These are phyloP conservation scores for Coniochaeta sp. DNA, from an alignment of 2,329 filamentous ascomycete genomes.

Conservation along the genomic window DNA sequence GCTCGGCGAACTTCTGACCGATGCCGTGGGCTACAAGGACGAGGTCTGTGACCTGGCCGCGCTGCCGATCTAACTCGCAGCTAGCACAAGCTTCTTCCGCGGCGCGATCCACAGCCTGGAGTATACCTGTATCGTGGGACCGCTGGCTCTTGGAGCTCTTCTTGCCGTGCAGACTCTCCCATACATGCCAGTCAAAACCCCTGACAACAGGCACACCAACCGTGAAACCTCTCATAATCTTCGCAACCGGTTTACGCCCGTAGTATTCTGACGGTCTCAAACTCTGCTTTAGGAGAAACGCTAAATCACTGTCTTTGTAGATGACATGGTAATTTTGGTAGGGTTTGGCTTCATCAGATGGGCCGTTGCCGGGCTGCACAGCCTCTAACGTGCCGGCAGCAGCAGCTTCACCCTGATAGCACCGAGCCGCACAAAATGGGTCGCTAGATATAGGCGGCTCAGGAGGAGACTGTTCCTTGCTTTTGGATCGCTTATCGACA, in stretches of 20 bases:
- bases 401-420: slow-evolving; percentile 51
- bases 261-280: slow-evolving; percentile 81
- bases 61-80: slow-evolving; percentile 55
- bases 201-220: slow-evolving; percentile 84
- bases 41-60: slow-evolving; percentile 72
- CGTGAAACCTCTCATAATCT: slow-evolving; percentile 74
- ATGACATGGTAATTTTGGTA: slow-evolving; percentile 77
- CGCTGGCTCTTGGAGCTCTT: slow-evolving; percentile 16
- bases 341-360: slow-evolving; percentile 36
- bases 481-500: slow-evolving; percentile 23
- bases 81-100: slow-evolving; percentile 37
- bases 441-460: slow-evolving; percentile 42
- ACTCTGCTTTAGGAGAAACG: slow-evolving; percentile 80
- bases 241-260: slow-evolving; percentile 69
- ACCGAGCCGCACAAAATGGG: slow-evolving; percentile 51
- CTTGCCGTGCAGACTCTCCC: slow-evolving; percentile 62
- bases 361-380: slow-evolving; percentile 29
- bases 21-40: slow-evolving; percentile 92
- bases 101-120: not conserved
- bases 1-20: slow-evolving; percentile 89
- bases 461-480: slow-evolving; percentile 18
- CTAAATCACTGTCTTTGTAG: slow-evolving; percentile 69
- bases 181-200: slow-evolving; percentile 72
- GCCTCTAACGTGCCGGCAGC: slow-evolving; percentile 41
- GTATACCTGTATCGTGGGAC: not conserved